Percentiles rank a stretch among this genome's conserved stretches.
phyloP scores from a whole-genome alignment of 768 basidiomycete genomes.

The Macrocybe gigantea region DNA sequence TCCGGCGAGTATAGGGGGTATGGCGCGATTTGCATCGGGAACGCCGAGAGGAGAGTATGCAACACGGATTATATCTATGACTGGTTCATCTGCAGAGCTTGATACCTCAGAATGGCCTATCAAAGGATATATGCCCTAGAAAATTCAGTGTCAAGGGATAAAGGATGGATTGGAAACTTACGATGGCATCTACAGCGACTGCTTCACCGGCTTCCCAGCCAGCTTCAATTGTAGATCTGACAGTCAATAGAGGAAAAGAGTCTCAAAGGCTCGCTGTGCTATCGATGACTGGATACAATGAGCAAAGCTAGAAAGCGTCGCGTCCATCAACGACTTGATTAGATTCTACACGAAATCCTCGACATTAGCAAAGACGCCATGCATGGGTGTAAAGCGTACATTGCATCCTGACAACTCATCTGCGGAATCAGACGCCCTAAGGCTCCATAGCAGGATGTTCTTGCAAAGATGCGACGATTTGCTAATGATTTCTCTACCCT shows the following conservation, averaged over 20 bases:
- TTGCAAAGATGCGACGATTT: conserved; percentile 21
- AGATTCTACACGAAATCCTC: conserved; percentile 14
- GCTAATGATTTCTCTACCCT: conserved; percentile 27
- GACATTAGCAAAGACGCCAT: too few species aligned
- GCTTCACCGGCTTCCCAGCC: conserved; percentile 36
- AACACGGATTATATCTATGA: conserved; percentile 22
- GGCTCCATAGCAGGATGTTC: conserved; percentile 22
- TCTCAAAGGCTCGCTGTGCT: conserved; percentile 41
- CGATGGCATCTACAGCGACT: conserved; percentile 30
- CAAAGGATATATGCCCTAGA: conserved; percentile 27
- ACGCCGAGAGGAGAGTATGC: conserved; percentile 23
- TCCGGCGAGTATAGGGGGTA: conserved; percentile 31
- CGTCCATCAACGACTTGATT: conserved; percentile 26
- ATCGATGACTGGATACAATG: conserved; percentile 35
- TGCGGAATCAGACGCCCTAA: background rate
- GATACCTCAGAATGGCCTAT: too few species aligned
- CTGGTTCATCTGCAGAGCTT: too few species aligned
- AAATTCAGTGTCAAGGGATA: background rate
- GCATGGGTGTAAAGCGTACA: too few species aligned
- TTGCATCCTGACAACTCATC: too few species aligned
- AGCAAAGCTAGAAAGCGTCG: conserved; percentile 26
- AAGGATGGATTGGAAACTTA: conserved; percentile 19
- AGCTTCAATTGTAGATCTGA: conserved; percentile 21
- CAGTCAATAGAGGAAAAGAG: conserved; percentile 38
- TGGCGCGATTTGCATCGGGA: conserved; percentile 11